Evolutionary conservation across 1,139 yeast genomes (phyloP), one percentile per base, ranked within the genome.

Genomic region (Suhomyces anneliseae): DNA sequence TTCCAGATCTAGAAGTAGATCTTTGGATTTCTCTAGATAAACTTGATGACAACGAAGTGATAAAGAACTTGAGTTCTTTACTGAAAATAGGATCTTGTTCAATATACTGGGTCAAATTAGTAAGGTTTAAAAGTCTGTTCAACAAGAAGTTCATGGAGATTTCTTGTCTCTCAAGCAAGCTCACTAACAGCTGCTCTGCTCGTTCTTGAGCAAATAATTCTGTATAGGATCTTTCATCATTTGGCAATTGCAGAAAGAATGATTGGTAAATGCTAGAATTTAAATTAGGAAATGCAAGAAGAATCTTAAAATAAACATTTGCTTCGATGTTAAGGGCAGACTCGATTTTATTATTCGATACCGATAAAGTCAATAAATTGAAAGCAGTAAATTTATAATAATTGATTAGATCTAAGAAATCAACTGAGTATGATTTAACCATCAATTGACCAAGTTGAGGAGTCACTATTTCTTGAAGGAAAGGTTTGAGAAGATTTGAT

Each of bases 331-430:
- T 57, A 43, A 52, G 60, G 2, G 27, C 24, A 8, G 38, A 39
- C n/a, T 36, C 12, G n/a, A 48, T 48, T 10, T 27, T 29, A n/a
- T 26, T n/a, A 4, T 42, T 37, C 33, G 45, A 47, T 8, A 64
- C 39, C 1, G 72, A 58, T 19, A 64, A 44, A 1, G 56, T 39
- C 14, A 65, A 54, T 44, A 66, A 55, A 46, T 68, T 69, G 51
- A 66, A 70, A 3, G 72, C 74, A 5, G 64, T 52, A 48, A 59
- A 72, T 41, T 62, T 61, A 49, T 68, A 71, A 47, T 53, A 71
- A 40, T 61, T 54, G 8, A 65, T 56, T 29, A 70, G 45, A 27
- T 60, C 62, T 6, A 52, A 48, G 24, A 61, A 59, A 32, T 58
- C 59, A 12, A 62, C 52, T 1, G 54, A 38, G 5, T 50, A 38